Evolutionary conservation across 176 grass and related monocot genomes (phyloP), one percentile per base, ranked within the genome.

Genomic region (Cocos nucifera): DNA sequence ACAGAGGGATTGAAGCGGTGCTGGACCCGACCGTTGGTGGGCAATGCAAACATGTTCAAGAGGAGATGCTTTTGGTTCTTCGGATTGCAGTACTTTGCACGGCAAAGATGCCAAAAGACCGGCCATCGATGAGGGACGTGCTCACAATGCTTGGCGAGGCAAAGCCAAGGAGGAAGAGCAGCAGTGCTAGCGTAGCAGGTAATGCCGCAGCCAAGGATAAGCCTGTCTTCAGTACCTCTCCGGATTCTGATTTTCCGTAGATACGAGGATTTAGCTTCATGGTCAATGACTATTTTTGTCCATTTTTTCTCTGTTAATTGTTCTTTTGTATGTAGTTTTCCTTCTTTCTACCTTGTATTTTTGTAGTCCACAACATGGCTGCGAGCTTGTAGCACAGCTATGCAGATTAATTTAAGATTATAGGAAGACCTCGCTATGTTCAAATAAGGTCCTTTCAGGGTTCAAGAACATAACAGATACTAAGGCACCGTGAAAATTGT

Each of bases 81-180:
- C 80, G 87, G n/a, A 97, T 91, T 69, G 87, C 83, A 19, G 72
- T 91, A 56, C 79, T 97, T 67, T 97, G 92, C 92, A 97, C 92
- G 6, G 84, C 87, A 20, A 85, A 58, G 81, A 56, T 84, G 62
- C 92, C 92, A 4, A 53, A 65, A 59, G 92, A 97, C 75, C 32
- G 92, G 8, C 92, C 92, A 0, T 97, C 92, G 22, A 97, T 91
- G 86, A 72, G 92, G 69, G 83, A 97, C 71, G 84, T 88, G 7
- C 66, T 97, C 67, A 90, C 83, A 32, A 95, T 95, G 90, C 90
- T 95, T 63, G 80, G 77, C 10, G 90, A 95, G 71, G 90, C 90
- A 50, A 95, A 95, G 73, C 90, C 90, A 2, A 51, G 90, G 3
- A 67, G 86, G 6, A 90, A 95, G 77, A 95, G 90, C 71, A 84